phyloP scores from a whole-genome alignment of 2,329 filamentous ascomycete genomes.

The Paecilomyces formosus region DNA sequence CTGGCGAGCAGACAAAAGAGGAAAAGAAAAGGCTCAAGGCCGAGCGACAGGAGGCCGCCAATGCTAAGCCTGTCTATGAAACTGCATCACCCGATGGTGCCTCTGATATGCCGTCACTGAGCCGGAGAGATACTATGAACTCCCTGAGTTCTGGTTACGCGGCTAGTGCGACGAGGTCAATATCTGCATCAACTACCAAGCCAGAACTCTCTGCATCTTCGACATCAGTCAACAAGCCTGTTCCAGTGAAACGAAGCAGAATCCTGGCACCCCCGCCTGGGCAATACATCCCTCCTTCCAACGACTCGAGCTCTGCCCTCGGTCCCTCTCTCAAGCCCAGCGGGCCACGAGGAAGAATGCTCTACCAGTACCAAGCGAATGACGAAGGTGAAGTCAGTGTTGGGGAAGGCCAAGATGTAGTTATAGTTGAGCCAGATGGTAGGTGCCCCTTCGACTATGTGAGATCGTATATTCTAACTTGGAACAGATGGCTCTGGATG shows the following conservation, averaged over 20 bases:
- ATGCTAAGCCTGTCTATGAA: slow-evolving; percentile 40
- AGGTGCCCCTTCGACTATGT: slow-evolving; percentile 33
- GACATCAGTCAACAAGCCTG: slow-evolving; percentile 21
- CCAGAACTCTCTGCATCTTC: slow-evolving; percentile 36
- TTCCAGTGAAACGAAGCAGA: slow-evolving; percentile 52
- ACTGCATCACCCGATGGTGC: slow-evolving; percentile 24
- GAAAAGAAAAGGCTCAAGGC: slow-evolving; percentile 90
- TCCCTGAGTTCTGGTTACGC: slow-evolving; percentile 85
- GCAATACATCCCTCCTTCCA: slow-evolving; percentile 59
- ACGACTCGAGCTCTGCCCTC: slow-evolving; percentile 38
- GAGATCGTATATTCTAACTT: slow-evolving; percentile 2
- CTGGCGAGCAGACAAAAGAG: slow-evolving; percentile 87
- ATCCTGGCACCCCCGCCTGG: slow-evolving; percentile 81
- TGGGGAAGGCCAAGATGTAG: slow-evolving; percentile 68
- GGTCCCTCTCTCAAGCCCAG: slow-evolving; percentile 24
- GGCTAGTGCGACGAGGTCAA: slow-evolving; percentile 66
- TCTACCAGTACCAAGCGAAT: slow-evolving; percentile 76
- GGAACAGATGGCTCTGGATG: slow-evolving; percentile 77
- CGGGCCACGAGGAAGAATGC: slow-evolving; percentile 74
- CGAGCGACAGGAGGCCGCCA: slow-evolving; percentile 73
- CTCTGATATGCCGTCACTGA: slow-evolving; percentile 61
- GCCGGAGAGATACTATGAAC: slow-evolving; percentile 79
- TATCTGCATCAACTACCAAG: slow-evolving; percentile 52
- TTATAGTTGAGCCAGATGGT: slow-evolving; percentile 82
- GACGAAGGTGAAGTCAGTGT: slow-evolving; percentile 77